Evolutionary conservation across 306 rosid genomes (phyloP).

Genomic region (Abrus pulchellus): DNA sequence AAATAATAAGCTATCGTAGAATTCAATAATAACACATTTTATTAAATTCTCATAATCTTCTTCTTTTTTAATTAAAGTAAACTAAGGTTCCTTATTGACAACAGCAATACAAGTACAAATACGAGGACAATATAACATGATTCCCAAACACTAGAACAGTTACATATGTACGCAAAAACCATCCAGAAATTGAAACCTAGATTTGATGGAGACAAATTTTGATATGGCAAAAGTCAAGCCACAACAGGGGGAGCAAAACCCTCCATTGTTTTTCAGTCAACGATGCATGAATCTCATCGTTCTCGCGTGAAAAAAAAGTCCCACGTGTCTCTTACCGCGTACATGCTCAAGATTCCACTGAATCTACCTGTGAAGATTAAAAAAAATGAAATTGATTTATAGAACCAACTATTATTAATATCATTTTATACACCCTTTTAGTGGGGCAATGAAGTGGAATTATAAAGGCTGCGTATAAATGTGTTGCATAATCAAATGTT

Average conservation of each 20-base stretch:
- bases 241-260: neutral
- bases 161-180: neutral
- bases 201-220: neutral
- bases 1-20: too few species aligned
- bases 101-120: too few species aligned
- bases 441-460: neutral
- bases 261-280: neutral
- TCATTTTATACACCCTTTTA: neutral
- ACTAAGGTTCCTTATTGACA: too few species aligned
- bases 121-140: neutral
- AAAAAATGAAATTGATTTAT: neutral
- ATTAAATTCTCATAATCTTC: too few species aligned
- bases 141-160: neutral
- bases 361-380: neutral
- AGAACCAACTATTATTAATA: too few species aligned
- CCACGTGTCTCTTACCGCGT: neutral
- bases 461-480: neutral
- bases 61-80: too few species aligned
- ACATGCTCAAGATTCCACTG: neutral
- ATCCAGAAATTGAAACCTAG: slow-evolving; percentile 11
- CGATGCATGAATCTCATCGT: slow-evolving; percentile 8
- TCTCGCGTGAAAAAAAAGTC: neutral
- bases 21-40: too few species aligned
- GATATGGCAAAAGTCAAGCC: neutral
- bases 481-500: neutral